phyloP scores from a whole-genome alignment of 2,329 filamentous ascomycete genomes.

The Colletotrichum sidae region DNA sequence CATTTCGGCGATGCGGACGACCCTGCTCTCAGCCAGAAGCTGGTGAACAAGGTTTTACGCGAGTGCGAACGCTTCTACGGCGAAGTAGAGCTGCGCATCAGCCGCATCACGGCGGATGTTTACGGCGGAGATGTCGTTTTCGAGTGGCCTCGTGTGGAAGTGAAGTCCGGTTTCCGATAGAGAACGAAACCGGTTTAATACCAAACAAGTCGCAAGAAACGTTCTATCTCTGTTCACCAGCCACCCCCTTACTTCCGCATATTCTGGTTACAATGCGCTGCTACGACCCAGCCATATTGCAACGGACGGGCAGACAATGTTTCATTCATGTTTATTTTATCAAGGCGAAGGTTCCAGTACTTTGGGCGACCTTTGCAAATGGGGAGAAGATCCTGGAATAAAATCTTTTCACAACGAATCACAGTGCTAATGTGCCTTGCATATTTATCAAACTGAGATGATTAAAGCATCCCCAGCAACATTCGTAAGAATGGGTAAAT shows the following conservation, averaged over 20 bases:
- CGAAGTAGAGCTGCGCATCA: constrained; percentile 71
- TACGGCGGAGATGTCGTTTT: constrained; percentile 74
- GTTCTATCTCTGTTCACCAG: constrained; percentile 1
- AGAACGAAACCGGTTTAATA: constrained; percentile 22
- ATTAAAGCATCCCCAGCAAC: too few relatives aligned
- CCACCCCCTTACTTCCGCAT: neutral
- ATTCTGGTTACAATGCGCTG: neutral
- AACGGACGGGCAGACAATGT: neutral
- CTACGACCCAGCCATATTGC: too few relatives aligned
- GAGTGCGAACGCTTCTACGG: constrained; percentile 74
- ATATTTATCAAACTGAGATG: too few relatives aligned
- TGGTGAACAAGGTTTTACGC: constrained; percentile 68
- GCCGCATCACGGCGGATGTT: constrained; percentile 69
- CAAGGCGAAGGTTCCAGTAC: constrained; percentile 20
- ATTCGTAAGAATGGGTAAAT: too few relatives aligned
- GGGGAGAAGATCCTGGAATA: constrained; percentile 29
- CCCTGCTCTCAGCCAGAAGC: constrained; percentile 68
- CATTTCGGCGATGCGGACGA: constrained; percentile 94
- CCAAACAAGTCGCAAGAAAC: neutral
- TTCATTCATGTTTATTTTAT: constrained; percentile 15
- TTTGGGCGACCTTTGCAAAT: constrained; percentile 15
- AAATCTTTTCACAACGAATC: neutral
- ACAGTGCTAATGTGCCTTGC: too few relatives aligned
- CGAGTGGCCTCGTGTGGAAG: constrained; percentile 74
- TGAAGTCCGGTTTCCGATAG: constrained; percentile 66